These are phyloP conservation scores for Leucocoprinus birnbaumii DNA, from an alignment of 768 basidiomycete species.

Conservation along the genomic window DNA sequence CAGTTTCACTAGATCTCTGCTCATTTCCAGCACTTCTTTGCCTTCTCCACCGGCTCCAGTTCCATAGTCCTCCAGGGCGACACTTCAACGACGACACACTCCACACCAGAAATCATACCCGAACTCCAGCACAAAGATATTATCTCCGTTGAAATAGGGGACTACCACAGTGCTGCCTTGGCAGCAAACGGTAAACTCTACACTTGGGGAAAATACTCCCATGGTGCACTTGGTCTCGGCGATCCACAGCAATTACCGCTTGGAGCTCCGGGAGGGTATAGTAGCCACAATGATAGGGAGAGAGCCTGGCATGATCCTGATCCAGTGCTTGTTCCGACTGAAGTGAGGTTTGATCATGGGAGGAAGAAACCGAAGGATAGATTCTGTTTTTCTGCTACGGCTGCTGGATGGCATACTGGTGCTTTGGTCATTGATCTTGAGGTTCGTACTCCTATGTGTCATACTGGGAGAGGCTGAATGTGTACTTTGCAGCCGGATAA, in stretches of 20 bases:
- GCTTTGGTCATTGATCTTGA: slow-evolving; percentile 85
- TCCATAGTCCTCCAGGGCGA: slow-evolving; percentile 78
- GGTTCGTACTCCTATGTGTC: slow-evolving; percentile 35
- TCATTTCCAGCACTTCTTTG: slow-evolving; percentile 79
- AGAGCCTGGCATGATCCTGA: slow-evolving; percentile 29
- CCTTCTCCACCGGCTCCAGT: slow-evolving; percentile 66
- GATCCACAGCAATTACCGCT: slow-evolving; percentile 53
- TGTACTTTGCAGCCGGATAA: slow-evolving; percentile 25
- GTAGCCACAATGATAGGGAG: slow-evolving; percentile 25
- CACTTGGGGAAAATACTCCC: slow-evolving; percentile 78
- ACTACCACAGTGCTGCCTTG: slow-evolving; percentile 89
- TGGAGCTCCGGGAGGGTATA: slow-evolving; percentile 62
- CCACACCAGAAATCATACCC: slow-evolving; percentile 61
- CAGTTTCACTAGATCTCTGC: slow-evolving; percentile 58
- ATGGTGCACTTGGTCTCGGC: slow-evolving; percentile 85
- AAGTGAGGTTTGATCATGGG: slow-evolving; percentile 70
- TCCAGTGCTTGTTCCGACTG: slow-evolving; percentile 54
- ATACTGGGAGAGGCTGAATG: slow-evolving; percentile 9
- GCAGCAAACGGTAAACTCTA: slow-evolving; percentile 72
- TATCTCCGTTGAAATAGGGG: slow-evolving; percentile 87
- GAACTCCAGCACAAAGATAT: slow-evolving; percentile 73
- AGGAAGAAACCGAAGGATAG: slow-evolving; percentile 45
- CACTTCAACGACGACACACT: slow-evolving; percentile 36
- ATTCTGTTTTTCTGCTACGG: slow-evolving; percentile 80
- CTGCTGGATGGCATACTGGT: slow-evolving; percentile 91